These are phyloP conservation scores for Ochromonas danica DNA, from an alignment of 108 stramenopile species.

Conservation along the genomic window DNA sequence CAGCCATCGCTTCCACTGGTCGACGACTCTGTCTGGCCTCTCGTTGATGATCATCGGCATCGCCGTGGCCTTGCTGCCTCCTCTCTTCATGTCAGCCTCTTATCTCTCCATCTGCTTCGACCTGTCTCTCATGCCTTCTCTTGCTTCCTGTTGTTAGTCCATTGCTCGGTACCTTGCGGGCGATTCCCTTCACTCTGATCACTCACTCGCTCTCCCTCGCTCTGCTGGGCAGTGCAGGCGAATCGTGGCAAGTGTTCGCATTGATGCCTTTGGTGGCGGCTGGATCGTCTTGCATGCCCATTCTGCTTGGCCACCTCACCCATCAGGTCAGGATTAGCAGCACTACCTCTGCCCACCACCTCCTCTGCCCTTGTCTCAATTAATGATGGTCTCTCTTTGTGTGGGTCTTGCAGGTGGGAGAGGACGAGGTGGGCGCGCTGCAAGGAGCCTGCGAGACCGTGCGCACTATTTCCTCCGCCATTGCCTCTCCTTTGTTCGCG, in stretches of 20 bases:
- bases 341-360: background rate
- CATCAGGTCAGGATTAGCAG: constrained; percentile 37
- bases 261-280: constrained; percentile 38
- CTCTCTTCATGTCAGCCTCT: background rate
- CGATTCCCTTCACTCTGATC: background rate
- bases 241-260: constrained; percentile 2
- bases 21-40: background rate
- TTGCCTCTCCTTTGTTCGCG: constrained; percentile 38
- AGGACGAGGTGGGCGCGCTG: constrained; percentile 38
- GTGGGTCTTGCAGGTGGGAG: constrained; percentile 35
- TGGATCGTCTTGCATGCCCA: constrained; percentile 36
- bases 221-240: too few relatives aligned
- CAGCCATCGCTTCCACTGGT: background rate
- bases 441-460: constrained; percentile 46
- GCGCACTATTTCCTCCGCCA: constrained; percentile 42
- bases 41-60: background rate
- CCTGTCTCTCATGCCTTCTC: background rate
- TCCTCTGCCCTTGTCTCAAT: background rate
- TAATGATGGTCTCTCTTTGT: background rate
- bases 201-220: background rate
- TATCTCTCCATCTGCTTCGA: too few relatives aligned
- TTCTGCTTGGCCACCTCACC: constrained; percentile 38
- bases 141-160: background rate
- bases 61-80: background rate
- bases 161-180: background rate